These are phyloP conservation scores for Fusarium sp. DNA, from an alignment of 2,329 filamentous ascomycete genomes.

Conservation along the genomic window DNA sequence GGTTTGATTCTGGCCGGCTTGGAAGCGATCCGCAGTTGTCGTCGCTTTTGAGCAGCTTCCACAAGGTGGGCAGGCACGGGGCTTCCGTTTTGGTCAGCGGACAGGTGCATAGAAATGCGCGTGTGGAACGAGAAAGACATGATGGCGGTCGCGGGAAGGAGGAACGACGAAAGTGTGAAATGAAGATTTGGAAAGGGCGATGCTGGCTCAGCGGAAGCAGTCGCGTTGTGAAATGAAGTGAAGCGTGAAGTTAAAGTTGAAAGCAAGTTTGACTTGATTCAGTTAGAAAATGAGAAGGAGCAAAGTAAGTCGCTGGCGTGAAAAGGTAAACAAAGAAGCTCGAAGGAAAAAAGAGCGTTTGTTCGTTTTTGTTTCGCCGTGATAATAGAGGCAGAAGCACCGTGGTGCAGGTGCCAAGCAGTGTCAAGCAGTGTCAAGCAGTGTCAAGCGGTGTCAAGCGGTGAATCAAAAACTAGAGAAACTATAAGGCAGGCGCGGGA, in stretches of 20 bases:
- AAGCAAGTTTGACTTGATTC: neutral
- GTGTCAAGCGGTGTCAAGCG: neutral
- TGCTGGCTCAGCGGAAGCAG: conserved; percentile 12
- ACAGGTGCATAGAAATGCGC: conserved; percentile 19
- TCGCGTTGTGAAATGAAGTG: conserved; percentile 6
- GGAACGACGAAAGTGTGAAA: neutral
- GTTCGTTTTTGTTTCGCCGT: conserved; percentile 1
- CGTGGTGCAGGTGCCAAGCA: conserved; percentile 25
- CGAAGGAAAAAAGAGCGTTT: neutral
- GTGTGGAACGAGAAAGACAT: conserved; percentile 27
- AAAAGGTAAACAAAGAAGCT: conserved; percentile 17
- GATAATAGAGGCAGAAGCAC: conserved; percentile 15
- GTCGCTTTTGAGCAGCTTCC: conserved; percentile 24
- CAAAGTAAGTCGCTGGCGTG: conserved; percentile 1
- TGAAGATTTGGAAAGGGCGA: conserved; percentile 12
- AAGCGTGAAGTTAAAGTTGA: neutral
- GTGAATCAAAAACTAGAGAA: conserved; percentile 15
- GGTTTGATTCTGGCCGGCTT: conserved; percentile 4
- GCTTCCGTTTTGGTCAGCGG: conserved; percentile 26
- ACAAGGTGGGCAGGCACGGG: conserved; percentile 19
- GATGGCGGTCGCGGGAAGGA: neutral
- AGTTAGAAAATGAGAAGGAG: neutral
- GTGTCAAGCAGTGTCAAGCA: conserved; percentile 4
- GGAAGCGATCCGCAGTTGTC: conserved; percentile 13
- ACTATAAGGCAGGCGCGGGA: neutral